Evolutionary conservation across 352 stramenopile species (phyloP).

Genomic region (Globisporangium splendens): DNA sequence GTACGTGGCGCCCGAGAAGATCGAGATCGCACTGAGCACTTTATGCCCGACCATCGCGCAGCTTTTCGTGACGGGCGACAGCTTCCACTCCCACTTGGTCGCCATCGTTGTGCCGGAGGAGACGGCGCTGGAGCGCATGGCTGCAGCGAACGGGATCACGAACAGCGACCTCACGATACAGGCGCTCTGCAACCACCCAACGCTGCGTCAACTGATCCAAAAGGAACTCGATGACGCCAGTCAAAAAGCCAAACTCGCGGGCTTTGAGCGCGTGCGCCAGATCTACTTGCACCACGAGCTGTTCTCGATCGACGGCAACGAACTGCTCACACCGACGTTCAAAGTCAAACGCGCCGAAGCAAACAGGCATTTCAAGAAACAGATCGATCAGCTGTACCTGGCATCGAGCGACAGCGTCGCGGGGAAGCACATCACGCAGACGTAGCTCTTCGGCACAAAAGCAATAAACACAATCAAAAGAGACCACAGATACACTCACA

Average conservation of each 20-base stretch:
- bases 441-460: conserved; percentile 3
- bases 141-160: conserved; percentile 30
- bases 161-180: conserved; percentile 18
- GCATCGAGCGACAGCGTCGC: conserved; percentile 52
- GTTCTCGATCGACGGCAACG: conserved; percentile 91
- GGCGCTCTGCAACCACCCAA: conserved; percentile 52
- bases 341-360: conserved; percentile 91
- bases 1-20: conserved; percentile 96
- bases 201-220: conserved; percentile 34
- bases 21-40: conserved; percentile 93
- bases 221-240: conserved; percentile 57
- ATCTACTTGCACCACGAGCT: conserved; percentile 89
- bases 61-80: conserved; percentile 96
- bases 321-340: conserved; percentile 95
- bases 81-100: conserved; percentile 93
- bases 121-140: conserved; percentile 26
- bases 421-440: conserved; percentile 28
- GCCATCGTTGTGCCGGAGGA: conserved; percentile 90
- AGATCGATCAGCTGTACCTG: conserved; percentile 70
- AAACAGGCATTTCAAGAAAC: conserved; percentile 53
- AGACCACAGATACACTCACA: too few species aligned
- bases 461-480: too few species aligned
- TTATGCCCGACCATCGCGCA: conserved; percentile 88
- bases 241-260: conserved; percentile 66
- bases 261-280: conserved; percentile 92